These are phyloP conservation scores for Astrocystis sublimbata DNA, from an alignment of 495 filamentous ascomycete genomes.

Conservation along the genomic window DNA sequence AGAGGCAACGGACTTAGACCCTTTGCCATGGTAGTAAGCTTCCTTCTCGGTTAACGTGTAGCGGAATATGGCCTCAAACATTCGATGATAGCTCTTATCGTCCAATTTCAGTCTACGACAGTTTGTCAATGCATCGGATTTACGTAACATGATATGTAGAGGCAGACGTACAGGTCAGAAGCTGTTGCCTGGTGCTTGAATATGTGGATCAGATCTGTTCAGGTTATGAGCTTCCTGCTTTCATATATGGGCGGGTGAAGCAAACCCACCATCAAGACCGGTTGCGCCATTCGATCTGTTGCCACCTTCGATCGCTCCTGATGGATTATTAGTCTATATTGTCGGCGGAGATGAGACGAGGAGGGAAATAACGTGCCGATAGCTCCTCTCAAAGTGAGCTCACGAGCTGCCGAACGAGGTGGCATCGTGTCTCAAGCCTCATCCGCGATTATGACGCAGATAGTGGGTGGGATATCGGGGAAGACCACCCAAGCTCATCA, in stretches of 20 bases:
- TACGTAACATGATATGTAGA: not conserved
- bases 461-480: not conserved
- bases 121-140: slow-evolving; percentile 22
- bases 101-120: slow-evolving; percentile 39
- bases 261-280: slow-evolving; percentile 37
- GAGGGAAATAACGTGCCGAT: slow-evolving; percentile 13
- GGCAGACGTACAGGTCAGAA: slow-evolving; percentile 54
- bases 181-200: slow-evolving; percentile 60
- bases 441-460: not conserved
- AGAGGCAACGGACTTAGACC: slow-evolving; percentile 50
- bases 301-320: slow-evolving; percentile 32
- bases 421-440: slow-evolving; percentile 12
- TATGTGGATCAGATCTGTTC: slow-evolving; percentile 56
- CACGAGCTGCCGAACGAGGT: slow-evolving; percentile 14
- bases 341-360: not conserved
- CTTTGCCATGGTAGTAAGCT: slow-evolving; percentile 56
- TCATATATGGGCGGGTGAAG: slow-evolving; percentile 3
- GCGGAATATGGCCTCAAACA: slow-evolving; percentile 80
- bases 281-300: slow-evolving; percentile 28
- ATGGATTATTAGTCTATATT: slow-evolving; percentile 17
- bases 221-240: slow-evolving; percentile 7
- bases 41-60: slow-evolving; percentile 67
- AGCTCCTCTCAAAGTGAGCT: slow-evolving; percentile 14
- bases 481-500: not conserved
- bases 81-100: slow-evolving; percentile 76